Percentiles rank a stretch among this genome's conserved stretches.
Conservation (phyloP, 2,329 filamentous ascomycete genomes). For the Chaetomium strumarium region DNA sequence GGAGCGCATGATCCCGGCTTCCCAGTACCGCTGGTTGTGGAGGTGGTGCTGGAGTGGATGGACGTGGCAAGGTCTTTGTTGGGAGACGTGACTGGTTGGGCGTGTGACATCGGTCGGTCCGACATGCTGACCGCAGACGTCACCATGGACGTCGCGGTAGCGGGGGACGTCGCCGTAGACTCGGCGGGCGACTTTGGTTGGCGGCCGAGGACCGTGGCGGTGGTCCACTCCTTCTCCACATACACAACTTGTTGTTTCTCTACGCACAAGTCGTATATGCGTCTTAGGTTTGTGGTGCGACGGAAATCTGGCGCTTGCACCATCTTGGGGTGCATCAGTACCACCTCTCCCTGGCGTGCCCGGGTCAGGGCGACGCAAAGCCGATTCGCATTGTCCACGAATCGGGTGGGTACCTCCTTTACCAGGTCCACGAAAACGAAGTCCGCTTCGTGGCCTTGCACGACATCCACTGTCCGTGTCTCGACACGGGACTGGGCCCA, state of each 20-base stretch:
- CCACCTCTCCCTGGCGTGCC: constrained; percentile 39
- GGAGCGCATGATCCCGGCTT: no score
- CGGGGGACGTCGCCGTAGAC: no score
- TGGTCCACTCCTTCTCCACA: neutral
- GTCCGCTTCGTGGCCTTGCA: constrained; percentile 44
- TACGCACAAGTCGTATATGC: neutral
- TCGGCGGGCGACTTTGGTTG: no score
- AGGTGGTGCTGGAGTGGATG: no score
- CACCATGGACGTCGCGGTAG: no score
- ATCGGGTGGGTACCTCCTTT: constrained; percentile 32
- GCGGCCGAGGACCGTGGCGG: no score
- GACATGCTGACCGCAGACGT: neutral
- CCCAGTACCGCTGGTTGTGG: no score
- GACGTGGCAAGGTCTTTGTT: no score
- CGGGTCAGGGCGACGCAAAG: constrained; percentile 43
- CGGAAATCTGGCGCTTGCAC: neutral
- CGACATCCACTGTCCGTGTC: constrained; percentile 40
- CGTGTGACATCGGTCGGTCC: no score
- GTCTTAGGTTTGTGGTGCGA: constrained; percentile 1
- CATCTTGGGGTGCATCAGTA: constrained; percentile 40
- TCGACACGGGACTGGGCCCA: constrained; percentile 31
- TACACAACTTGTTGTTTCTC: constrained; percentile 3
- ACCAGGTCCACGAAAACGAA: constrained; percentile 44
- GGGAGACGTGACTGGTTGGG: no score
- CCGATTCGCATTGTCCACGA: constrained; percentile 40